These are phyloP conservation scores for Sphaerulina populicola DNA, from an alignment of 2,329 filamentous ascomycete genomes.

Conservation along the genomic window DNA sequence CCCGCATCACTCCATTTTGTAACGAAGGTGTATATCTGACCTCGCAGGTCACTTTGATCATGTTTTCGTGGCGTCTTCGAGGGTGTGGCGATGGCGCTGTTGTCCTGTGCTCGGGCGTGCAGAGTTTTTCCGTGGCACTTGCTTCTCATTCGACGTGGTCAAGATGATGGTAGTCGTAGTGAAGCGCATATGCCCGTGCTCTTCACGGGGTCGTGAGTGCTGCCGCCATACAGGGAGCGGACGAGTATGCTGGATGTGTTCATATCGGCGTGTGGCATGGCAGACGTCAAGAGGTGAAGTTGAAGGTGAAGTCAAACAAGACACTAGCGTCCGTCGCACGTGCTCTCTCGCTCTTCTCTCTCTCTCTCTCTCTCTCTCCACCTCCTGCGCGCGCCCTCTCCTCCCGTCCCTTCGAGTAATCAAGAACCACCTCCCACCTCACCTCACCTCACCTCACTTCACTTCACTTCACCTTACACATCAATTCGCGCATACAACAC, in stretches of 20 bases:
- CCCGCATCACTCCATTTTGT: neutral
- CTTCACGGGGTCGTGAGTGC: too few species aligned
- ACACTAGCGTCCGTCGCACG: too few species aligned
- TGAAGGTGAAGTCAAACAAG: constrained; percentile 9
- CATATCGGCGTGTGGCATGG: neutral
- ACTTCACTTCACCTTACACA: neutral
- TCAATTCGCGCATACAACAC: neutral
- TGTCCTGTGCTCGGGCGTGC: constrained; percentile 1
- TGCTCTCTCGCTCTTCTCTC: too few species aligned
- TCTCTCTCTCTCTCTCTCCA: too few species aligned
- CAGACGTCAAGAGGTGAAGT: neutral
- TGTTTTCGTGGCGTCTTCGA: neutral
- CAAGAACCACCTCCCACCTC: neutral
- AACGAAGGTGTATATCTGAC: neutral
- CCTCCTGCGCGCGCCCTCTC: too few species aligned
- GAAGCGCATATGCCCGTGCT: neutral
- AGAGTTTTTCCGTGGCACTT: neutral
- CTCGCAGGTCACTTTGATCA: neutral
- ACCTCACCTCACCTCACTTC: neutral
- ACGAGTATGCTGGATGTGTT: too few species aligned
- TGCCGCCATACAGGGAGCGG: too few species aligned
- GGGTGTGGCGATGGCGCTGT: constrained; percentile 6
- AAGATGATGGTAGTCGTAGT: neutral
- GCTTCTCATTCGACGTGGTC: neutral
- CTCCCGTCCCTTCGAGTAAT: too few species aligned